phyloP scores from a whole-genome alignment of 2,329 filamentous ascomycete species.

The Colletotrichum agaves region DNA sequence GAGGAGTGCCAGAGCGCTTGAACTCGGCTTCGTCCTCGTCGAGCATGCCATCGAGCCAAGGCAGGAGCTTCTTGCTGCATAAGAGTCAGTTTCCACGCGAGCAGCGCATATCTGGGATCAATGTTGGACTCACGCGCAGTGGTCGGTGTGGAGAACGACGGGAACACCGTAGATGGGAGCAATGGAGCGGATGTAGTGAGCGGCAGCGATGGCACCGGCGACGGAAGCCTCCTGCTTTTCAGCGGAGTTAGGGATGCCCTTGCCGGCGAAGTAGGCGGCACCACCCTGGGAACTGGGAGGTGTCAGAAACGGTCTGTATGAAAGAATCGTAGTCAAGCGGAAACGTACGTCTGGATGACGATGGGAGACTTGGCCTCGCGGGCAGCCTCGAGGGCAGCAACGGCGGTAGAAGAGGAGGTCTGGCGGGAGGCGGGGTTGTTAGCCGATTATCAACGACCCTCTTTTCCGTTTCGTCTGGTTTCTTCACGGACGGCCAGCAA shows the following conservation, averaged over 20 bases:
- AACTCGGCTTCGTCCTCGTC: conserved; percentile 95
- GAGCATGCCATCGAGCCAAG: conserved; percentile 96
- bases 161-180: conserved; percentile 90
- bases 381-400: conserved; percentile 92
- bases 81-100: conserved; percentile 2
- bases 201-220: conserved; percentile 85
- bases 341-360: conserved; percentile 79
- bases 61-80: conserved; percentile 88
- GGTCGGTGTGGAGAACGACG: conserved; percentile 95
- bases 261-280: conserved; percentile 91
- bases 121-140: conserved; percentile 72
- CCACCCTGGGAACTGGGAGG: conserved; percentile 78
- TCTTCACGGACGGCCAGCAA: not conserved
- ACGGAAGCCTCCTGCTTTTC: conserved; percentile 88
- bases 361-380: conserved; percentile 91
- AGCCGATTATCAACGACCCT: conserved; percentile 18
- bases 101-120: not conserved
- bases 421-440: conserved; percentile 33
- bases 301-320: conserved; percentile 12
- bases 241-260: conserved; percentile 80
- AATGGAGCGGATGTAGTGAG: conserved; percentile 91
- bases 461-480: not conserved
- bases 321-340: not conserved
- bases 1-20: conserved; percentile 90
- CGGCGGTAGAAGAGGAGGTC: conserved; percentile 84